Evolutionary conservation across 2,329 filamentous ascomycete species (phyloP).

Genomic region (Trichoderma atroviride): DNA sequence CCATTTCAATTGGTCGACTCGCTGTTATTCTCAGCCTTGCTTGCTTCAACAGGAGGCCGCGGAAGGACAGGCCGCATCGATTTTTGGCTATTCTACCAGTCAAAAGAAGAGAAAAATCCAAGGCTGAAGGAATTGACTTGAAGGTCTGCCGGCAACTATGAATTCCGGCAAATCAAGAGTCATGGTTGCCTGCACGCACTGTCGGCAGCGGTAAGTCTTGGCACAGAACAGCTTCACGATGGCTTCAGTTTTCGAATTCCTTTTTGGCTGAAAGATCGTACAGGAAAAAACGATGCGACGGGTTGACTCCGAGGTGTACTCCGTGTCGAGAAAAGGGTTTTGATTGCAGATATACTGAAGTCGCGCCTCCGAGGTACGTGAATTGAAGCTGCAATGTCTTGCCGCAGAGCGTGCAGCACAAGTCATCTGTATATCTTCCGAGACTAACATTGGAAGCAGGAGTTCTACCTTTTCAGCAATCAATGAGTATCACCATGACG

Average conservation of each 20-base stretch:
- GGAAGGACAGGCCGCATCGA: too few species aligned
- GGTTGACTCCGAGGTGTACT: constrained; percentile 8
- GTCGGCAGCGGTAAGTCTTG: constrained; percentile 23
- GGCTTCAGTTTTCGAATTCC: background rate
- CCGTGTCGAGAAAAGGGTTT: constrained; percentile 11
- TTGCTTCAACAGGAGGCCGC: background rate
- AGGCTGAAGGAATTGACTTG: background rate
- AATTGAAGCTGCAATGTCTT: background rate
- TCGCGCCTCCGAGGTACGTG: constrained; percentile 13
- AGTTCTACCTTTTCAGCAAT: background rate
- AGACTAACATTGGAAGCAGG: background rate
- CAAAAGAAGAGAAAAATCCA: background rate
- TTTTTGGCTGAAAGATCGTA: background rate
- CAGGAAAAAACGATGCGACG: constrained; percentile 23
- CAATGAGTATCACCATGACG: background rate
- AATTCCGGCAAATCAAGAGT: constrained; percentile 2
- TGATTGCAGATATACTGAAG: constrained; percentile 13
- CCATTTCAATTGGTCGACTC: background rate
- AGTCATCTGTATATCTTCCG: background rate
- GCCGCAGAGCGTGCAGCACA: too few species aligned
- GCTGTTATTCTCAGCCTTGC: background rate
- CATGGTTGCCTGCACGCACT: constrained; percentile 21
- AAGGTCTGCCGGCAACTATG: background rate
- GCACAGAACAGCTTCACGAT: background rate
- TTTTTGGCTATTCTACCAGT: background rate